A percentile compares a stretch with the other conserved stretches of the same genome.
These are phyloP conservation scores for Triadica sebifera DNA, from an alignment of 345 rosid genomes.

Conservation along the genomic window DNA sequence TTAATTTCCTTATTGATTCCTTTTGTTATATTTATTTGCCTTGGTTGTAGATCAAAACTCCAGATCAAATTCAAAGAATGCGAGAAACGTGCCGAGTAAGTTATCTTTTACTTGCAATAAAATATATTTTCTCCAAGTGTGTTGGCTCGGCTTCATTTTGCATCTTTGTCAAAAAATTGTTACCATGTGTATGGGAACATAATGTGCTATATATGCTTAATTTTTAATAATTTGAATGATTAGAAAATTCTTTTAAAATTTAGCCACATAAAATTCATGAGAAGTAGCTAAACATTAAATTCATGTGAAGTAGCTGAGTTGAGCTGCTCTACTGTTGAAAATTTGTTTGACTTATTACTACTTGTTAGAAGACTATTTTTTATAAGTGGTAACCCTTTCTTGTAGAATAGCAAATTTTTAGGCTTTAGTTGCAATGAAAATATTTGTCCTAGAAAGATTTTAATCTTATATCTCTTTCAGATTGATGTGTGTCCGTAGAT, in stretches of 20 bases:
- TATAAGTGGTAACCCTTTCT: not conserved
- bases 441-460: too few species aligned
- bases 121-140: not conserved
- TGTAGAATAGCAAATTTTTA: not conserved
- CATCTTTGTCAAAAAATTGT: not conserved
- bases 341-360: too few species aligned
- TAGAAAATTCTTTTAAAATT: not conserved
- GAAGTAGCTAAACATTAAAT: not conserved
- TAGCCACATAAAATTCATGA: not conserved
- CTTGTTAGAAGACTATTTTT: not conserved
- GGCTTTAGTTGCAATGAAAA: too few species aligned
- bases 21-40: conserved; percentile 4
- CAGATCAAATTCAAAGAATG: conserved; percentile 81
- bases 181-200: not conserved
- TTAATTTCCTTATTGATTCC: conserved; percentile 2
- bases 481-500: not conserved
- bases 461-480: not conserved
- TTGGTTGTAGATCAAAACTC: conserved; percentile 69
- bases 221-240: not conserved
- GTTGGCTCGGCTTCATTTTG: not conserved
- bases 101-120: not conserved
- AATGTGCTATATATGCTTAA: not conserved
- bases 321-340: not conserved
- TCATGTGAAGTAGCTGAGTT: not conserved
- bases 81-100: conserved; percentile 89